phyloP scores from a whole-genome alignment of 345 rosid genomes.

The Excoecaria agallocha region DNA sequence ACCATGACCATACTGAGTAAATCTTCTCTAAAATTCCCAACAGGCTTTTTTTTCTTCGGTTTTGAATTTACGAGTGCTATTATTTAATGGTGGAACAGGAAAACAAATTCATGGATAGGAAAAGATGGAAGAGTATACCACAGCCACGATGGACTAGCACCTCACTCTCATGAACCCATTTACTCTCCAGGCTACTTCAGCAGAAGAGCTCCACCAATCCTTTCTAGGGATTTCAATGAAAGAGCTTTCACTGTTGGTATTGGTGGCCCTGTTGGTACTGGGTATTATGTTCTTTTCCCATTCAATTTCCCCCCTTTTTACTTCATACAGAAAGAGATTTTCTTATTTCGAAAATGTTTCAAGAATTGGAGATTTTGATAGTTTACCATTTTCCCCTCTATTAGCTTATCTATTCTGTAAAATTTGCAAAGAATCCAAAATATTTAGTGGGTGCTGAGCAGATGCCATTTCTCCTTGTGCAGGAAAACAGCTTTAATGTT shows the following conservation, averaged over 20 bases:
- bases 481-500: constrained; percentile 96
- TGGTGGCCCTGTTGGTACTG: constrained; percentile 97
- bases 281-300: constrained; percentile 39
- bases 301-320: neutral
- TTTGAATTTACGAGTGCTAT: neutral
- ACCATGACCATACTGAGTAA: constrained; percentile 37
- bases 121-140: constrained; percentile 77
- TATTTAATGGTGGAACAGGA: constrained; percentile 27
- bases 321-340: neutral
- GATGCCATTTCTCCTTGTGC: constrained; percentile 16
- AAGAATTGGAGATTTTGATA: neutral
- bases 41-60: neutral
- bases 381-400: neutral
- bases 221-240: constrained; percentile 69
- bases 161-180: constrained; percentile 96
- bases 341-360: neutral
- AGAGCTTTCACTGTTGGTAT: constrained; percentile 95
- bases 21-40: neutral
- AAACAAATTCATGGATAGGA: constrained; percentile 58
- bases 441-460: neutral
- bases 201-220: constrained; percentile 80
- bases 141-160: constrained; percentile 98
- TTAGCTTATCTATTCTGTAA: neutral
- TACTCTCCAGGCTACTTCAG: constrained; percentile 94
- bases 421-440: neutral